Evolutionary conservation across 371 early-diverging fungal species (phyloP).

Genomic region (Haplosporangium sp.): DNA sequence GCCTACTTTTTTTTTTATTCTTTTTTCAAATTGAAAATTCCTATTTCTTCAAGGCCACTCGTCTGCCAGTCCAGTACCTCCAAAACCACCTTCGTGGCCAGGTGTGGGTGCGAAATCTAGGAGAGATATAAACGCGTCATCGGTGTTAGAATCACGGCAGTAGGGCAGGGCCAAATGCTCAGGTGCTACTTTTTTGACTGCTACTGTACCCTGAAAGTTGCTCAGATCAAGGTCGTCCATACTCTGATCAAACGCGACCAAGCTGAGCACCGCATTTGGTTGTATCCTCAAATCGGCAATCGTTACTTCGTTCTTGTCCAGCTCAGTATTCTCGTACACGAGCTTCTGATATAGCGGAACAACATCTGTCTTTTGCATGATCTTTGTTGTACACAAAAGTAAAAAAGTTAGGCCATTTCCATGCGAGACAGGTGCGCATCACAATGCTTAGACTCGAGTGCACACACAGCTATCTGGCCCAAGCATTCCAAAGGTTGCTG

Average conservation of each 20-base stretch:
- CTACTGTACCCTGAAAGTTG: conserved; percentile 22
- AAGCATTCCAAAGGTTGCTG: too few species aligned
- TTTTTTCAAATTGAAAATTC: neutral
- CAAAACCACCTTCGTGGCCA: conserved; percentile 34
- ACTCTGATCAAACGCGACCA: conserved; percentile 38
- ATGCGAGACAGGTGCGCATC: too few species aligned
- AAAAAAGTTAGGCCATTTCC: neutral
- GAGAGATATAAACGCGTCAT: neutral
- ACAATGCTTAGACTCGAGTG: too few species aligned
- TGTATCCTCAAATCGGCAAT: conserved; percentile 34
- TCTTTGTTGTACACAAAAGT: conserved; percentile 14
- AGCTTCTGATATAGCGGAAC: conserved; percentile 51
- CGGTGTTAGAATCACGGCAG: neutral
- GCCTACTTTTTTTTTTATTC: too few species aligned
- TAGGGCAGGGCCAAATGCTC: neutral
- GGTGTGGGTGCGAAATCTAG: conserved; percentile 18
- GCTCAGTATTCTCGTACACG: conserved; percentile 15
- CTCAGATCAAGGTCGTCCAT: conserved; percentile 21
- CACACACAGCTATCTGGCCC: too few species aligned
- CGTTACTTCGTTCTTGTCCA: conserved; percentile 38
- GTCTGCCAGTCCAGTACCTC: conserved; percentile 38
- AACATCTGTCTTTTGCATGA: conserved; percentile 41
- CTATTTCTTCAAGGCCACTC: conserved; percentile 16
- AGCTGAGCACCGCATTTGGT: conserved; percentile 27
- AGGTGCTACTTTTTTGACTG: neutral